Conservation (phyloP, 1,284 basidiomycete species). For the Ganoderma lucidum region DNA sequence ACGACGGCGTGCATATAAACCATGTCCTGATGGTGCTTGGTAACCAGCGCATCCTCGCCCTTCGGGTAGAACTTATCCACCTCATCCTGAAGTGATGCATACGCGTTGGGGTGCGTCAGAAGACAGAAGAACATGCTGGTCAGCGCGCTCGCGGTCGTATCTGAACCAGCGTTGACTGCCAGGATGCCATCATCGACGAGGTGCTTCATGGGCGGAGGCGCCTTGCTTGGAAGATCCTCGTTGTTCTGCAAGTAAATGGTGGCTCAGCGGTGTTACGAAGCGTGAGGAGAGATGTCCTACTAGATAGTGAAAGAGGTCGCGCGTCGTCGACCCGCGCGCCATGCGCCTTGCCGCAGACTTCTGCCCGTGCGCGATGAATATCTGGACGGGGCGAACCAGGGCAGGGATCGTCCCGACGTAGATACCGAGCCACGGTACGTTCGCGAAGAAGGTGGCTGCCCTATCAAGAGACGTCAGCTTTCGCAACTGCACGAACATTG, state of each 20-base stretch:
- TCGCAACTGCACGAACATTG: background rate
- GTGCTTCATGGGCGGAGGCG: slow-evolving; percentile 15
- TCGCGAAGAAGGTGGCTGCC: background rate
- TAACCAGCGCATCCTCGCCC: slow-evolving; percentile 34
- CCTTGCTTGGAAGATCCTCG: slow-evolving; percentile 28
- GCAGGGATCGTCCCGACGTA: slow-evolving; percentile 25
- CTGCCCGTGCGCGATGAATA: slow-evolving; percentile 8
- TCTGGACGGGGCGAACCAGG: slow-evolving; percentile 11
- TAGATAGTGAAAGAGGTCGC: slow-evolving; percentile 36
- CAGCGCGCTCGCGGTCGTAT: slow-evolving; percentile 39
- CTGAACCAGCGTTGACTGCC: slow-evolving; percentile 40
- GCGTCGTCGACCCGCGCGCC: slow-evolving; percentile 9
- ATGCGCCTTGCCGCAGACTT: slow-evolving; percentile 15
- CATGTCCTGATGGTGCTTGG: slow-evolving; percentile 36
- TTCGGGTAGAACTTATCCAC: slow-evolving; percentile 39
- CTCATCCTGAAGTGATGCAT: slow-evolving; percentile 36
- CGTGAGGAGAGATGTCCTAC: slow-evolving; percentile 6
- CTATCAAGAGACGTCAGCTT: background rate
- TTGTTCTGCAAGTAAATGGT: slow-evolving; percentile 22
- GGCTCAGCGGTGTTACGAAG: background rate
- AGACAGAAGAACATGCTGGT: slow-evolving; percentile 36
- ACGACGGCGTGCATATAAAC: slow-evolving; percentile 41
- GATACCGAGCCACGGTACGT: slow-evolving; percentile 17
- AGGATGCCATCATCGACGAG: slow-evolving; percentile 28
- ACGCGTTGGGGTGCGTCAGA: slow-evolving; percentile 28